phyloP scores from a whole-genome alignment of 2,329 filamentous ascomycete species.

The Ophiobolus disseminans region DNA sequence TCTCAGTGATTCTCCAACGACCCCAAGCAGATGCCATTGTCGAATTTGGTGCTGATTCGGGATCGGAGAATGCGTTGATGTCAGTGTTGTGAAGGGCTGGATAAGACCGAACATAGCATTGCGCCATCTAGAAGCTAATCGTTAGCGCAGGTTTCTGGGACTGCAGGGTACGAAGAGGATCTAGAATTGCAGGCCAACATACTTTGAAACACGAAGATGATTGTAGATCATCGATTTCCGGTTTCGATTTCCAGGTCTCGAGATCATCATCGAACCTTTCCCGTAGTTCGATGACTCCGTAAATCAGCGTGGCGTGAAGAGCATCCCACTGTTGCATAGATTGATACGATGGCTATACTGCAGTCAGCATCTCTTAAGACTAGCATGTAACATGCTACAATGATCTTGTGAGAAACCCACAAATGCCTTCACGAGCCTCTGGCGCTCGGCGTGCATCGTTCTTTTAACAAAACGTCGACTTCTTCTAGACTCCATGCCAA shows the following conservation, averaged over 20 bases:
- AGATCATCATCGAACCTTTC: neutral
- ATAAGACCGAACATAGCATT: neutral
- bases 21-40: neutral
- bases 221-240: neutral
- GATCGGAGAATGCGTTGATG: neutral
- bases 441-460: neutral
- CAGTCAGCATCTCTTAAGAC: no score
- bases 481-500: neutral
- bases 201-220: neutral
- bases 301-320: neutral
- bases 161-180: no score
- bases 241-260: neutral
- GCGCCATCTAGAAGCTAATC: neutral
- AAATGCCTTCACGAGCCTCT: neutral
- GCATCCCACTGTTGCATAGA: constrained; percentile 3
- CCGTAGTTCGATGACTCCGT: neutral
- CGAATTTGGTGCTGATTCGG: neutral
- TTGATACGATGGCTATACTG: constrained; percentile 1
- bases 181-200: no score
- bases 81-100: neutral
- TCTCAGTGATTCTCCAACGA: constrained; percentile 1
- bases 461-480: neutral
- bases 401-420: no score
- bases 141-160: no score
- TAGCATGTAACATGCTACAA: no score